These are phyloP conservation scores for Beauveria medogensis DNA, from an alignment of 2,329 filamentous ascomycete species.

Conservation along the genomic window DNA sequence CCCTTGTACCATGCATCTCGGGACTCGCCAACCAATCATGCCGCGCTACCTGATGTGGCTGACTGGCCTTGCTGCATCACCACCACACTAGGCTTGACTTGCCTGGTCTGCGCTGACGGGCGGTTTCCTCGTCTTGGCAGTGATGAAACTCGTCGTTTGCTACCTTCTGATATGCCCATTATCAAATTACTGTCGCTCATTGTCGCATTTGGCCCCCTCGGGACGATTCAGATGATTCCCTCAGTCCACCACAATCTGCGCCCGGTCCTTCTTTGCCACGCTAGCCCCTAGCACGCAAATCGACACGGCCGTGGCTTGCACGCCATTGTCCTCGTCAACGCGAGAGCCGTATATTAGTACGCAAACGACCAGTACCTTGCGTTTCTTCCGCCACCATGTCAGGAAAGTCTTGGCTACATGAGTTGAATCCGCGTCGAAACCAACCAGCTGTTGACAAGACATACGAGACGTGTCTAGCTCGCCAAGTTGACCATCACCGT, in stretches of 20 bases:
- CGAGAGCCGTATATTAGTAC: conserved; percentile 3
- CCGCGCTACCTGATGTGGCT: neutral
- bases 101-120: conserved; percentile 8
- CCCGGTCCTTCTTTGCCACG: neutral
- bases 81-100: neutral
- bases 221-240: no score
- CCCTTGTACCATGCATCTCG: conserved; percentile 1
- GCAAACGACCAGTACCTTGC: neutral
- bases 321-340: neutral
- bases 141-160: neutral
- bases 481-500: neutral
- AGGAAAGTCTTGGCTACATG: neutral
- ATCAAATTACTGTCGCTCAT: neutral
- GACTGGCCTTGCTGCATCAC: neutral
- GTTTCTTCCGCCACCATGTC: neutral
- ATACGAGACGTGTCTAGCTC: neutral
- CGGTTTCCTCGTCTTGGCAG: neutral
- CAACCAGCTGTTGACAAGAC: neutral
- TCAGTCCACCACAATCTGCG: neutral
- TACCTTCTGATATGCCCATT: neutral
- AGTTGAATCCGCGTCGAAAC: neutral
- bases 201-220: neutral
- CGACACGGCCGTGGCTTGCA: neutral
- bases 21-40: conserved; percentile 10
- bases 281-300: neutral